phyloP scores from a whole-genome alignment of 176 grass and related monocot genomes.

The Cocos nucifera region DNA sequence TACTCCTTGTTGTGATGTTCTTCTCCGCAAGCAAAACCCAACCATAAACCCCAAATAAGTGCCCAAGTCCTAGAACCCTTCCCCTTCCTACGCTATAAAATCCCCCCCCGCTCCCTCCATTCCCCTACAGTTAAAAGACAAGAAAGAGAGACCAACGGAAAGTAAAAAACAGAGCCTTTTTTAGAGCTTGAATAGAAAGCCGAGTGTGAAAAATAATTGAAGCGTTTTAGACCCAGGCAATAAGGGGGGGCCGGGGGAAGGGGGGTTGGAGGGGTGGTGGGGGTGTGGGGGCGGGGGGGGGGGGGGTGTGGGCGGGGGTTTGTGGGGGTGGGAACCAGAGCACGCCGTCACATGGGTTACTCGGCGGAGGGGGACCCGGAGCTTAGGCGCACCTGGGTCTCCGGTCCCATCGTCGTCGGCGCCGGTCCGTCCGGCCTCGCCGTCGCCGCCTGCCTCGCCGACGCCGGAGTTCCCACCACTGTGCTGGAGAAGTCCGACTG shows the following conservation, averaged over 20 bases:
- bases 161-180: neutral
- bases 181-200: too few species aligned
- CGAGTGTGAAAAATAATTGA: neutral
- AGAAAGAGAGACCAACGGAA: neutral
- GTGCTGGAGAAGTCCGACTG: conserved; percentile 71
- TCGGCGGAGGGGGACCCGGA: neutral
- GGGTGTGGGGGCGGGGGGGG: too few species aligned
- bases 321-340: neutral
- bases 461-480: conserved; percentile 49
- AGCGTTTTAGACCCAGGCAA: neutral
- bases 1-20: conserved; percentile 8
- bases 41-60: conserved; percentile 13
- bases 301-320: neutral
- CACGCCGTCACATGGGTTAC: conserved; percentile 10
- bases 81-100: conserved; percentile 39
- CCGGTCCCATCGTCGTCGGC: conserved; percentile 63
- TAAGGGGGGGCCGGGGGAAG: too few species aligned
- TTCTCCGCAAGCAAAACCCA: conserved; percentile 3
- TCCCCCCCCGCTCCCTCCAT: neutral
- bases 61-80: conserved; percentile 16
- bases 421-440: conserved; percentile 87
- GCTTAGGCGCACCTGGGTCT: conserved; percentile 25
- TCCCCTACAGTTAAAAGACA: conserved; percentile 19
- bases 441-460: conserved; percentile 62
- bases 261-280: too few species aligned